Evolutionary conservation across 2,329 filamentous ascomycete genomes (phyloP).

Genomic region (Calonectria multiphialidica): DNA sequence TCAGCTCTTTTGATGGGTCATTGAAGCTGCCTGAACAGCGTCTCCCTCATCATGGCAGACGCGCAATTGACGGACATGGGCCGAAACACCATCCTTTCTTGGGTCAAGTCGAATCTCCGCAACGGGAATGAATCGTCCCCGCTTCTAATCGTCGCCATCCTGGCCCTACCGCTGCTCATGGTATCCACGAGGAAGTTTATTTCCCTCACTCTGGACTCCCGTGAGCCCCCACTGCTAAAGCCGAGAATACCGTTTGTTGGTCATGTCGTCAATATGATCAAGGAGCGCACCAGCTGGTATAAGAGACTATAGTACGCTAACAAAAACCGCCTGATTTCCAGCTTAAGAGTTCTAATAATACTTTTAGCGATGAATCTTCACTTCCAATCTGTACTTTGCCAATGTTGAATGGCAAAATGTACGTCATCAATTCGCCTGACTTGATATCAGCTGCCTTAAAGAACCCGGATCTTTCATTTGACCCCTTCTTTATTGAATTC

Average conservation of each 20-base stretch:
- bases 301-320: neutral
- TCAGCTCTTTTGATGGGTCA: neutral
- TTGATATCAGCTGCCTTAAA: slow-evolving; percentile 54
- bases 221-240: slow-evolving; percentile 29
- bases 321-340: no score
- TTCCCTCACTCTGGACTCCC: slow-evolving; percentile 12
- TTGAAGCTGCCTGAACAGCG: neutral
- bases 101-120: neutral
- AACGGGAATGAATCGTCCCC: neutral
- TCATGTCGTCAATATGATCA: slow-evolving; percentile 30
- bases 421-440: slow-evolving; percentile 55
- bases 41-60: neutral
- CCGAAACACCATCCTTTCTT: neutral
- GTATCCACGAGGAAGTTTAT: neutral
- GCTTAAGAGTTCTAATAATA: neutral
- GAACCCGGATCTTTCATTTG: slow-evolving; percentile 56
- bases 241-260: slow-evolving; percentile 30
- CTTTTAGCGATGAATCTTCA: slow-evolving; percentile 29
- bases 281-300: slow-evolving; percentile 28
- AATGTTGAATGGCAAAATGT: slow-evolving; percentile 56
- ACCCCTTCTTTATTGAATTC: slow-evolving; percentile 53
- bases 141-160: neutral
- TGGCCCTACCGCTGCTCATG: neutral
- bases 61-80: neutral
- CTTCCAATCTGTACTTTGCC: slow-evolving; percentile 57